phyloP scores from a whole-genome alignment of 148 eudicot species.

The Agrostemma githago region DNA sequence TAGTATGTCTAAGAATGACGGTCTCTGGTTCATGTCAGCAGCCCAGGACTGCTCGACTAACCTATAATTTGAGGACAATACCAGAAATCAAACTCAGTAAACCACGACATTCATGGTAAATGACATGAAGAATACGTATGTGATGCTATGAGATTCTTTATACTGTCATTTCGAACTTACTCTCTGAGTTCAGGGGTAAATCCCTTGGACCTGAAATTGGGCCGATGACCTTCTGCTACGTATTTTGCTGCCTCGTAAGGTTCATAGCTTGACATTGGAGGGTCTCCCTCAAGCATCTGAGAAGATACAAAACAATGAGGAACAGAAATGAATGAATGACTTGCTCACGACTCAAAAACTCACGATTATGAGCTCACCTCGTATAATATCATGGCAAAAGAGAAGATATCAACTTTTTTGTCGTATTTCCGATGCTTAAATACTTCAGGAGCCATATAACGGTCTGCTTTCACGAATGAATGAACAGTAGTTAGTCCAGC shows the following conservation, averaged over 20 bases:
- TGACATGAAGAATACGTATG: background rate
- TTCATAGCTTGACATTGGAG: slow-evolving; percentile 66
- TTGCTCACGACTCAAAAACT: background rate
- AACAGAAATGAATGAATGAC: background rate
- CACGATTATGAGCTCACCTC: slow-evolving; percentile 54
- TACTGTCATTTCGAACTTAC: slow-evolving; percentile 38
- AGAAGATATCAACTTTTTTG: slow-evolving; percentile 96
- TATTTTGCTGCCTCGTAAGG: slow-evolving; percentile 75
- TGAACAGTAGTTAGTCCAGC: slow-evolving; percentile 11
- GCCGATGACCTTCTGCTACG: slow-evolving; percentile 79
- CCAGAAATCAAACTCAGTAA: background rate
- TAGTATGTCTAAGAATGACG: slow-evolving; percentile 81
- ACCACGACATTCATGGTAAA: background rate
- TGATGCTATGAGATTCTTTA: too few relatives aligned
- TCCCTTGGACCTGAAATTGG: slow-evolving; percentile 61
- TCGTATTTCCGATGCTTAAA: slow-evolving; percentile 94
- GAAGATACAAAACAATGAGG: slow-evolving; percentile 21
- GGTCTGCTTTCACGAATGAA: slow-evolving; percentile 41
- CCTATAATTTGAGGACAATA: slow-evolving; percentile 31
- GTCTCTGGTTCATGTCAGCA: slow-evolving; percentile 72
- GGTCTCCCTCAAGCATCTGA: slow-evolving; percentile 85
- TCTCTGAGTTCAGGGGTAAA: slow-evolving; percentile 53
- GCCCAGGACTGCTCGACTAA: slow-evolving; percentile 79
- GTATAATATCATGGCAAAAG: slow-evolving; percentile 90
- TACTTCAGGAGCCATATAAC: slow-evolving; percentile 99